Evolutionary conservation across 2,329 filamentous ascomycete genomes (phyloP), one percentile per base, ranked within the genome.

Genomic region (Scleromitrula shiraiana): DNA sequence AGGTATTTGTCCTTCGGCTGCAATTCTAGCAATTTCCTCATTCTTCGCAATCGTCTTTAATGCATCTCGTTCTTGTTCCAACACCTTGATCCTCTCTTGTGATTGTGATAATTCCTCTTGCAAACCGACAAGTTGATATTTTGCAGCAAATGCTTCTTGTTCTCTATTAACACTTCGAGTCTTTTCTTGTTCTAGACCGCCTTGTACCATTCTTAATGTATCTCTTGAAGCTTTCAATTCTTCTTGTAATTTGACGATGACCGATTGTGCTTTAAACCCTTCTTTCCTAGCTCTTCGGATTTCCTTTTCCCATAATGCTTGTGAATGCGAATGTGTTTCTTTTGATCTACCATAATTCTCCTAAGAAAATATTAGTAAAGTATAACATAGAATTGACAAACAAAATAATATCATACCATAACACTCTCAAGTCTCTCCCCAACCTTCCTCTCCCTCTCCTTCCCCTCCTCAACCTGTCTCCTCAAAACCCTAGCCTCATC

Each of bases 41-140:
- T 85, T 84, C 66, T 84, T 76, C 26, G 85, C 76, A 42, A 81
- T 80, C 2, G 77, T 81, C 67, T 84, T 86, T 60, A 86, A 76
- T 3, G 83, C 79, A 62, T 88, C 84, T 7, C 83, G 81, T 65
- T 90, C 85, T 60, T 85, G 78, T 61, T 88, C 83, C 14, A 85
- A 72, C 26, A 83, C 67, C 62, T 76, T 79, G 56, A 85, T 71
- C 39, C 73, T 75, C 54, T 83, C 80, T 40, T 77, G 70, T 15
- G 83, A 72, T 52, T 80, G 75, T 20, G 80, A 72, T 2, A 89
- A 70, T 62, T 87, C 79, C 60, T 87, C 81, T 54, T 85, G 76
- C 42, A 81, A 65, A 33, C 76, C 73, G 45, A 80, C 77, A 47
- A 86, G 71, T 57, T 80, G 73, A 60, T 85, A 85, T 51, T 82